Evolutionary conservation across 345 rosid genomes (phyloP).

Genomic region (Syzygium aromaticum): DNA sequence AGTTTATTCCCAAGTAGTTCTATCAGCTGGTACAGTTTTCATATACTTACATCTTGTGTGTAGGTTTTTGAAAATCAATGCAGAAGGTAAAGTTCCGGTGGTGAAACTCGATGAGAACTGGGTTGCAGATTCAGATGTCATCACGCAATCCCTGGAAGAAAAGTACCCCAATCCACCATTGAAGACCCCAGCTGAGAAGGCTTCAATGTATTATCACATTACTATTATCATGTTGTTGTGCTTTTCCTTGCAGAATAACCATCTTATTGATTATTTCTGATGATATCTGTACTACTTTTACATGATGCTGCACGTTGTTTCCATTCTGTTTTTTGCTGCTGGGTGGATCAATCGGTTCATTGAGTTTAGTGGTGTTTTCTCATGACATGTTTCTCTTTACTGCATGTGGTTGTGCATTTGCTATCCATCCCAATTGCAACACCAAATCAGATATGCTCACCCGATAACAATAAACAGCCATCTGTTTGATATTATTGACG

Average conservation of each 20-base stretch:
- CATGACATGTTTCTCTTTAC: background rate
- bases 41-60: background rate
- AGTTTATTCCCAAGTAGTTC: background rate
- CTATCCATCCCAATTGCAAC: background rate
- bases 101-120: constrained; percentile 75
- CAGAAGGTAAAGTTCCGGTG: constrained; percentile 93
- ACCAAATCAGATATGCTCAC: background rate
- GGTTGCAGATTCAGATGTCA: constrained; percentile 95
- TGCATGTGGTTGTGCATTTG: background rate
- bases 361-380: background rate
- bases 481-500: background rate
- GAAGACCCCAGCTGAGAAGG: constrained; percentile 73
- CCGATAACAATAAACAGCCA: background rate
- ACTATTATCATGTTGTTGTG: background rate
- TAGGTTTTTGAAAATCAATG: constrained; percentile 78
- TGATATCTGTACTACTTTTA: background rate
- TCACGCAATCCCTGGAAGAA: constrained; percentile 70
- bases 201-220: constrained; percentile 45
- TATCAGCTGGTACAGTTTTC: background rate
- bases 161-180: constrained; percentile 83
- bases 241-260: background rate
- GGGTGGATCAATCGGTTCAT: background rate
- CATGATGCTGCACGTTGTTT: background rate
- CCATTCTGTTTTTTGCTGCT: background rate
- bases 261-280: background rate